Base-by-base conservation (phyloP, 768 basidiomycete species). In the Mycena crocata region DNA sequence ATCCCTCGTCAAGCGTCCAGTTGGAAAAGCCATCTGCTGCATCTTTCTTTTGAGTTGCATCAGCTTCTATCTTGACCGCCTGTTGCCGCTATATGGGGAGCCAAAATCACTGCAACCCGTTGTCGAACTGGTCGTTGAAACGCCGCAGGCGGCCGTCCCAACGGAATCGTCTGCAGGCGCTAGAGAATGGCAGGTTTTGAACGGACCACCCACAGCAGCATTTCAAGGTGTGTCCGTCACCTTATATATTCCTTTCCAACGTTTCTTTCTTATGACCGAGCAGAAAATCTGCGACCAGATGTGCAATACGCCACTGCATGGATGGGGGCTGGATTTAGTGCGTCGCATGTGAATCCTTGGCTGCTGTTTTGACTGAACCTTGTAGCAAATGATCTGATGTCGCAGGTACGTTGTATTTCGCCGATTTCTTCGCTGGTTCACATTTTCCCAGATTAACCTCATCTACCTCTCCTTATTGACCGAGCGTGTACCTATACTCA, bases 391-490 rank as follows among this genome's bases (percentile, higher is more conserved):
- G 57, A 67, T 28, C 45, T 54, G 6, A 70, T 70, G 31, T 15
- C 14, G 13, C 26, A 31, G 44, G 66, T 70, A 32, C 34, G 64
- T 62, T 14, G 30, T 24, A 21, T 49, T 54, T 62, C 42, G 35
- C 31, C 30, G 13, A 28, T 7, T 23, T 9, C 51, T 28, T 58
- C 39, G 45, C 51, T 19, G 48, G 24, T n/a, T 31, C 37, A 34
- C 23, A 21, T 30, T 28, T 39, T 34, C 46, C 21, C 71, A 80
- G 75, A 73, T 74, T 58, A 82, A 82, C 66, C 64, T 81, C 17
- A 63, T 83, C 34, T 82, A 81, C 55, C 78, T 83, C 34, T 76
- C 71, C 5, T 52, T 74, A 24, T 58, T 80, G 51, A 76, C 79
- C 19, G 65, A 69, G 15, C 78, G 81, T 30, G 71, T 80, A 8